Evolutionary conservation across 805 yeast genomes (phyloP).

Genomic region (Groenewaldozyma salmanticensis): DNA sequence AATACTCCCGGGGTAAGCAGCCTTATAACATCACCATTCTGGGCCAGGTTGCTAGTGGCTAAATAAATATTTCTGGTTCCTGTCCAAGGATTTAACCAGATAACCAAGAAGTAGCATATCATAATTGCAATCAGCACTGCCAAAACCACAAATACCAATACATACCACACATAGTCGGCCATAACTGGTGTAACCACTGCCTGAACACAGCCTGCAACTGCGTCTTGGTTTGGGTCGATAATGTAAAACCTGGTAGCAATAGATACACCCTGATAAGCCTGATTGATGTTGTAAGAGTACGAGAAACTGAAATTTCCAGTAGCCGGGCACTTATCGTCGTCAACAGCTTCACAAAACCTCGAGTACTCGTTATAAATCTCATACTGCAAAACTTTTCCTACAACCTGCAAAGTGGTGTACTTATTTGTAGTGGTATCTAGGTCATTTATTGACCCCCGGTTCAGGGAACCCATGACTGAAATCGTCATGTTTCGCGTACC

Average conservation of each 20-base stretch:
- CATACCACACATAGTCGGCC: slow-evolving; percentile 29
- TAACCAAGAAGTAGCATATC: slow-evolving; percentile 28
- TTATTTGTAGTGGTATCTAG: slow-evolving; percentile 15
- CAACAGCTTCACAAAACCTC: slow-evolving; percentile 21
- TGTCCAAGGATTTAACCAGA: slow-evolving; percentile 46
- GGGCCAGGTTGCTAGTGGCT: slow-evolving; percentile 49
- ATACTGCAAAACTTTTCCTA: slow-evolving; percentile 18
- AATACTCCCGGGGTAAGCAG: slow-evolving; percentile 41
- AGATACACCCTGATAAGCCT: slow-evolving; percentile 17
- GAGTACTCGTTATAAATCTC: slow-evolving; percentile 13
- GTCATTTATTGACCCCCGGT: slow-evolving; percentile 12
- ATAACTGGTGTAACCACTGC: slow-evolving; percentile 43
- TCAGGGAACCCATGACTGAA: slow-evolving; percentile 11
- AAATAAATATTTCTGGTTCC: slow-evolving; percentile 42
- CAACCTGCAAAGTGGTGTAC: slow-evolving; percentile 21
- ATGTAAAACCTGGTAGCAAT: slow-evolving; percentile 19
- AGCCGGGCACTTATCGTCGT: slow-evolving; percentile 19
- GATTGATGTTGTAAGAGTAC: slow-evolving; percentile 11
- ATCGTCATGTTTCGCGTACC: slow-evolving; percentile 5
- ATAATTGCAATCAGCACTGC: slow-evolving; percentile 33
- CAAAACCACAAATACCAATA: slow-evolving; percentile 32
- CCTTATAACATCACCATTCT: slow-evolving; percentile 44
- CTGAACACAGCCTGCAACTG: slow-evolving; percentile 35
- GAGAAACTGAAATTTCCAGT: slow-evolving; percentile 4
- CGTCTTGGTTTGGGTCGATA: slow-evolving; percentile 19